Percentiles rank a stretch among this genome's conserved stretches.
phyloP scores from a whole-genome alignment of 148 eudicot species.

The Rhododendron vialii region DNA sequence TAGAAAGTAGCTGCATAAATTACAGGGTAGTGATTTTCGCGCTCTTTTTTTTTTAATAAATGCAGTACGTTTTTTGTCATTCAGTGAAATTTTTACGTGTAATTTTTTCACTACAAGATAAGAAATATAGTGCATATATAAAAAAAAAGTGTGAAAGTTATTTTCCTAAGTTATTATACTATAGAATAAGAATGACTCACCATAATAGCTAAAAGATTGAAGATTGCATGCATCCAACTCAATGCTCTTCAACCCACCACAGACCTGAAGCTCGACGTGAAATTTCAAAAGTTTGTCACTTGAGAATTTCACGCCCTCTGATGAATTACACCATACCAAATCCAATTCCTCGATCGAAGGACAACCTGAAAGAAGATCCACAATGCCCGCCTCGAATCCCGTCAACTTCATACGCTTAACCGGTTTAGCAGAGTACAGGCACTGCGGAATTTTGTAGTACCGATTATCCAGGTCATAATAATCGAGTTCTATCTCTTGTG shows the following conservation, averaged over 20 bases:
- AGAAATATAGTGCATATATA: no score
- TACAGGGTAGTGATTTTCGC: no score
- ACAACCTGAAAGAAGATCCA: neutral
- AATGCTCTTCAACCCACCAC: neutral
- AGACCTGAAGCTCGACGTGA: neutral
- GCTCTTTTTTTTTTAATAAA: no score
- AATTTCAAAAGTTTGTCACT: neutral
- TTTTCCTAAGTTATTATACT: no score
- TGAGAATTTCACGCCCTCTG: neutral
- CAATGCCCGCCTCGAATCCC: neutral
- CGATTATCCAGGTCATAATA: neutral
- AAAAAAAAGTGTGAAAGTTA: no score
- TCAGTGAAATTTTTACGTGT: no score
- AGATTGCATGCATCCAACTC: conserved; percentile 2
- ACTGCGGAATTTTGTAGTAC: neutral
- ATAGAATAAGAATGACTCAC: neutral
- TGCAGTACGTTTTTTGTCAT: no score
- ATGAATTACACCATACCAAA: neutral
- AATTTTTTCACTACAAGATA: no score
- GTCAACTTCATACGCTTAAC: neutral
- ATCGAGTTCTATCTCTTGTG: neutral
- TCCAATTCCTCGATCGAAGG: neutral
- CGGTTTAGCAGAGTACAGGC: neutral
- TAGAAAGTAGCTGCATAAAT: no score
- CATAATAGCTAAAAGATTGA: neutral